Percentiles rank a stretch among this genome's conserved stretches.
Conservation (phyloP, 176 grass and related monocot species). For the Hsuehochloa calcarea region DNA sequence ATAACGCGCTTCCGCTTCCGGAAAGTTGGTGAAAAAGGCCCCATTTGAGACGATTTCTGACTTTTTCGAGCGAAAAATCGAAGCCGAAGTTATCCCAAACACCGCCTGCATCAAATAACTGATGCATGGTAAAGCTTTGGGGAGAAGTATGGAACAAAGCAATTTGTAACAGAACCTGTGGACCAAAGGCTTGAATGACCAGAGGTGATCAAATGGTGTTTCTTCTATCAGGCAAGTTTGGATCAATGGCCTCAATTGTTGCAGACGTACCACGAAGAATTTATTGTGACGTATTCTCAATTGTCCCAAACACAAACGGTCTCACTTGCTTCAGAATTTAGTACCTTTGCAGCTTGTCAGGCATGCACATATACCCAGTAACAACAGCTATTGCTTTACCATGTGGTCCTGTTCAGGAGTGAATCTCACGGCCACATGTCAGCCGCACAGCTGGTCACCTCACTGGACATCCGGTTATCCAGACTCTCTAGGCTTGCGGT, state of each 20-base stretch:
- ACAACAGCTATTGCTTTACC: background rate
- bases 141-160: background rate
- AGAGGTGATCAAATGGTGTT: background rate
- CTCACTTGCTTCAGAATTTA: conserved; percentile 1
- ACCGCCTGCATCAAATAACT: background rate
- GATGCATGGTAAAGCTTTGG: conserved; percentile 15
- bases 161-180: background rate
- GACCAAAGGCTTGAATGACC: background rate
- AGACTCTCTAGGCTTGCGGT: conserved; percentile 35
- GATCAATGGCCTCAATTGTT: background rate
- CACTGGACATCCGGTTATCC: conserved; percentile 35
- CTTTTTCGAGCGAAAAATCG: too few relatives aligned
- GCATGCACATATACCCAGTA: background rate
- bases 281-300: too few relatives aligned
- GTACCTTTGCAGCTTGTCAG: background rate
- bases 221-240: background rate
- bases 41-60: too few relatives aligned
- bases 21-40: too few relatives aligned
- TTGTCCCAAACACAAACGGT: background rate
- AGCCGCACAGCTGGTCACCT: conserved; percentile 29
- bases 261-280: background rate
- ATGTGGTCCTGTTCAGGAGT: background rate
- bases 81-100: too few relatives aligned
- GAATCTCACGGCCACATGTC: conserved; percentile 50
- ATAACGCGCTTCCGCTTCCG: too few relatives aligned